A percentile compares a stretch with the other conserved stretches of the same genome.
phyloP scores from a whole-genome alignment of 805 yeast genomes.

The Kockiozyma suomiensis region DNA sequence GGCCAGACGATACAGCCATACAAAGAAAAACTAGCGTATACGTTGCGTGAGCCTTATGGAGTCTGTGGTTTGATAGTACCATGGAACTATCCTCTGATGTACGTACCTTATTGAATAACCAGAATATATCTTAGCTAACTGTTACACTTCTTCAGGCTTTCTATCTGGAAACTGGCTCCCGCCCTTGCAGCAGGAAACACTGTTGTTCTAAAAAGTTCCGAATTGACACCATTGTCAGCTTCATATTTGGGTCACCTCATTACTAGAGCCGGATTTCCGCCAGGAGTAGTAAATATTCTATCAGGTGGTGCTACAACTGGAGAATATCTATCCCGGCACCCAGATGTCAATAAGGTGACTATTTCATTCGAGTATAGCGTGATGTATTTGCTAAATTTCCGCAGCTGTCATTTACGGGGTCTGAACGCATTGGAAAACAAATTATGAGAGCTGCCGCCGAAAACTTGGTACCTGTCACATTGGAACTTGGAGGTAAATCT shows the following conservation, averaged over 20 bases:
- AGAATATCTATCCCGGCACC: slow-evolving; percentile 62
- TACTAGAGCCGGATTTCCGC: slow-evolving; percentile 70
- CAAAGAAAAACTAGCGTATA: slow-evolving; percentile 62
- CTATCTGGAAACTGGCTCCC: slow-evolving; percentile 75
- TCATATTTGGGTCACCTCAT: slow-evolving; percentile 61
- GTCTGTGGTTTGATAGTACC: slow-evolving; percentile 73
- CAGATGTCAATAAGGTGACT: slow-evolving; percentile 68
- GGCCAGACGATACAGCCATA: slow-evolving; percentile 66
- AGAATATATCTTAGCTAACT: background rate
- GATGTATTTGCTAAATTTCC: background rate
- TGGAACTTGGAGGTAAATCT: slow-evolving; percentile 96
- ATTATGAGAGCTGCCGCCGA: slow-evolving; percentile 76
- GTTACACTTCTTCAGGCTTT: slow-evolving; percentile 26
- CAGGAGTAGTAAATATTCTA: slow-evolving; percentile 72
- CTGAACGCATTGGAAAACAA: slow-evolving; percentile 82
- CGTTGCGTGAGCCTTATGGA: slow-evolving; percentile 67
- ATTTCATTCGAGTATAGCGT: too few relatives aligned
- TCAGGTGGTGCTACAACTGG: slow-evolving; percentile 78
- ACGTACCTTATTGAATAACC: background rate
- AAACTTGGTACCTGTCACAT: slow-evolving; percentile 77
- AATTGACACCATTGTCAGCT: slow-evolving; percentile 72
- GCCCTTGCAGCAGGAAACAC: slow-evolving; percentile 81
- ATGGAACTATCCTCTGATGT: slow-evolving; percentile 66
- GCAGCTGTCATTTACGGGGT: slow-evolving; percentile 85
- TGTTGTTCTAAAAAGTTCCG: slow-evolving; percentile 72